Base-by-base conservation (phyloP, 2,329 filamentous ascomycete species). In the Elsinoe australis region DNA sequence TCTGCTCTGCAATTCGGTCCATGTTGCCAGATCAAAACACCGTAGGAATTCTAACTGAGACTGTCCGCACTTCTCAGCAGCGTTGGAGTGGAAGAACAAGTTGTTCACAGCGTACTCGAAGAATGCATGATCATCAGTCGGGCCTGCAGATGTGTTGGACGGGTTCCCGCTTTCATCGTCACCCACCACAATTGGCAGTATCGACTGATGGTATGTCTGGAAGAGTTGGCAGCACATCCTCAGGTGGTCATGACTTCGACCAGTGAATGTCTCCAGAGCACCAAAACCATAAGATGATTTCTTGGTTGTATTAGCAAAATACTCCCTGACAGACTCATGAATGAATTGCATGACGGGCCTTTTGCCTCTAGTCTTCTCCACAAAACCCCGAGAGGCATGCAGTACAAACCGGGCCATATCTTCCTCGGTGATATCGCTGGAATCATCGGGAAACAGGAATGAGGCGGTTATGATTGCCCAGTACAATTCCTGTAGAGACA, bases 291-390 rank as follows among this genome's bases (percentile, higher is more conserved):
- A 39, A 12, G 2, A 5, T 10, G 6, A 6, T 0, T 69, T 51
- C 0, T 68, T 67, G 0, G 55, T 50, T 1, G 66, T 63, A 5
- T 64, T 64, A 2, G 72, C 17, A 0, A 76, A 59, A 36, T 71
- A 75, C 7, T 75, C 72, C 1, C 65, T 56, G 0, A 76, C 71
- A 0, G 73, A 73, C 52, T 75, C 70, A 31, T 76, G 73, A 4
- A 76, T 75, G 55, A 76, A 78, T 50, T 78, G 74, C 0, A 76
- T 69, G 0, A 53, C 68, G 0, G 56, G 53, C 0, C 18, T 1
- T 9, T 60, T 54, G 0, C 58, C 55, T 10, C 56, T 64, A 0
- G 66, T 69, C 1, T 69, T 52, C 47, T 76, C 72, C 0, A 67
- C 69, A 6, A 78, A 61, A 0, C 76, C 75, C 53, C 77, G 78